phyloP scores from a whole-genome alignment of 83 land plant genomes.

The Larix sibirica region DNA sequence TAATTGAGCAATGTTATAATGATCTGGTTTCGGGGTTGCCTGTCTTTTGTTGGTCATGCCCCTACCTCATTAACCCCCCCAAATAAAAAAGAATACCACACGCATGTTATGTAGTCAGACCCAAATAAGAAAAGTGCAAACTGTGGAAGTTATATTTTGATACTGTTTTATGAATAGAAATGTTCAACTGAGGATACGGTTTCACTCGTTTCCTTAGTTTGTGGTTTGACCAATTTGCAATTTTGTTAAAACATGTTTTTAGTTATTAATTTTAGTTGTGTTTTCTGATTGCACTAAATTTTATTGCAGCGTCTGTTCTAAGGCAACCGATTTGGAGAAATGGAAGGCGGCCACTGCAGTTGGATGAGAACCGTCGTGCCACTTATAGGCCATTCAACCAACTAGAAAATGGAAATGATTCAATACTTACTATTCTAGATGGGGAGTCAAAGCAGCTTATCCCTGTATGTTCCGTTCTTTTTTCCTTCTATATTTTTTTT shows the following conservation, averaged over 20 bases:
- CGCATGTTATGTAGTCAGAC: too few species aligned
- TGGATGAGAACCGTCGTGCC: slow-evolving; percentile 70
- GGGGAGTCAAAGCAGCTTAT: slow-evolving; percentile 58
- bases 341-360: slow-evolving; percentile 52
- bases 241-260: not conserved
- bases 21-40: not conserved
- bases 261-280: not conserved
- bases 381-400: slow-evolving; percentile 50
- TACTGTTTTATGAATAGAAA: not conserved
- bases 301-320: slow-evolving; percentile 38
- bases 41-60: not conserved
- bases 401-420: slow-evolving; percentile 31
- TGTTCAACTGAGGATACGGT: not conserved
- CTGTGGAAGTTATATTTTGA: not conserved
- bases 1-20: too few species aligned
- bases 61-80: too few species aligned
- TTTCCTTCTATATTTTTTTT: not conserved
- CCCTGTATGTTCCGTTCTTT: slow-evolving; percentile 48
- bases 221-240: not conserved
- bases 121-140: not conserved
- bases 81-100: too few species aligned
- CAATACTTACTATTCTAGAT: slow-evolving; percentile 45
- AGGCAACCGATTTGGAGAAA: slow-evolving; percentile 37
- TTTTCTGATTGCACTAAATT: not conserved
- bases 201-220: not conserved